These are phyloP conservation scores for Straminergon stramineum DNA, from an alignment of 225 moss, liverwort and hornwort species.

Conservation along the genomic window DNA sequence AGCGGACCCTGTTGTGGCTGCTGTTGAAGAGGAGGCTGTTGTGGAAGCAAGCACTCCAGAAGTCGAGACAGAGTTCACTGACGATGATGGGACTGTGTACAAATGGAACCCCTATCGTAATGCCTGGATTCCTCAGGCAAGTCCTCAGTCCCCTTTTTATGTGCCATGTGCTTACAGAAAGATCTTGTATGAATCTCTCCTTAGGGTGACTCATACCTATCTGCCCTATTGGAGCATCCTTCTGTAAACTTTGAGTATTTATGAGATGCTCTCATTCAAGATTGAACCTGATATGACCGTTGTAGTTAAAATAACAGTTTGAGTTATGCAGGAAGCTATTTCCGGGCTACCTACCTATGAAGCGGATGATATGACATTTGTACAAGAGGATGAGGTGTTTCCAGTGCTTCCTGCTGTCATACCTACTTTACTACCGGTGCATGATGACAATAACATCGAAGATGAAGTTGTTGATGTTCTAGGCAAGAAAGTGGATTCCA, in stretches of 20 bases:
- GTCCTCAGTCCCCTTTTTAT: neutral
- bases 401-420: slow-evolving; percentile 69
- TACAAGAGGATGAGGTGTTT: slow-evolving; percentile 89
- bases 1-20: slow-evolving; percentile 16
- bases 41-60: slow-evolving; percentile 46
- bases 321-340: slow-evolving; percentile 32
- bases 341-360: slow-evolving; percentile 56
- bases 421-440: slow-evolving; percentile 22
- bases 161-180: neutral
- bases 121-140: slow-evolving; percentile 93
- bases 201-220: neutral
- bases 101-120: slow-evolving; percentile 72
- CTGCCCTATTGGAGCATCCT: neutral
- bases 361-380: slow-evolving; percentile 98
- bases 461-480: slow-evolving; percentile 20
- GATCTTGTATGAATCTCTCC: neutral
- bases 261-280: neutral
- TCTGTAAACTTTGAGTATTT: neutral
- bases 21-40: slow-evolving; percentile 6
- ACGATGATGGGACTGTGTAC: slow-evolving; percentile 94
- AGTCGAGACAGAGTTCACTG: slow-evolving; percentile 80
- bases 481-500: slow-evolving; percentile 28
- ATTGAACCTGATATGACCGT: neutral
- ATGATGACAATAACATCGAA: slow-evolving; percentile 21
- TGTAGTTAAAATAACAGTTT: neutral